Base-by-base conservation (phyloP, 352 stramenopile genomes). In the Phytophthora brassicae region DNA sequence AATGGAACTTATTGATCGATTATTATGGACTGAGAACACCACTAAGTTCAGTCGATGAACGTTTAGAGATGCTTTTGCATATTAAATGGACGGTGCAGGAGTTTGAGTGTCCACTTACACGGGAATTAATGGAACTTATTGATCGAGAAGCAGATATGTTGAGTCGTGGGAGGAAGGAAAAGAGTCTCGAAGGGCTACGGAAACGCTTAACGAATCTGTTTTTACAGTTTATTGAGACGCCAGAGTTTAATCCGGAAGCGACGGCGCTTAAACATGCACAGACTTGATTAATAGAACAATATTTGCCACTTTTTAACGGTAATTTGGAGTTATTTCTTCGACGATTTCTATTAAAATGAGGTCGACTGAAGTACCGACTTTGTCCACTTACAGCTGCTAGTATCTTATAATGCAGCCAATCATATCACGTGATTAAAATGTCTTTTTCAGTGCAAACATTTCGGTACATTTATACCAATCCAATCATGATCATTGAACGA, bases 121-220 rank as follows among this genome's bases (percentile, higher is more conserved):
- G 78, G 6, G 92, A 98, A 50, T 79, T 98, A 24, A 81, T 97
- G 23, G 90, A 97, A 47, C 76, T 98, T 7, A 92, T 97, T 52
- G 94, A 98, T 59, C 84, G 93, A 13, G 94, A 98, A 56, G 91
- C 92, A 13, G 94, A 98, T 60, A 90, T 98, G 68, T 65, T 98
- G 23, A 96, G 85, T 57, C 81, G 93, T 24, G 90, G 92, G 13
- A 70, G 92, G 13, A 81, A 84, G 42, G 75, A 89, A 31, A 77
- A 89, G 56, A 90, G 78, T 36, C 70, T 98, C 35, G 80, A 90
- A 39, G 88, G 88, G 4, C 77, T 98, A 7, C 85, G 90, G 42
- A 93, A 92, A 64, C 82, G 92, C 2, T 70, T 97, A 28, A 68
- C 49, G 9, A 95, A 96, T 41, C 72, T 97, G 1, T 97, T 97